Evolutionary conservation across 108 stramenopile genomes (phyloP).

Genomic region (Parietichytrium sp.): DNA sequence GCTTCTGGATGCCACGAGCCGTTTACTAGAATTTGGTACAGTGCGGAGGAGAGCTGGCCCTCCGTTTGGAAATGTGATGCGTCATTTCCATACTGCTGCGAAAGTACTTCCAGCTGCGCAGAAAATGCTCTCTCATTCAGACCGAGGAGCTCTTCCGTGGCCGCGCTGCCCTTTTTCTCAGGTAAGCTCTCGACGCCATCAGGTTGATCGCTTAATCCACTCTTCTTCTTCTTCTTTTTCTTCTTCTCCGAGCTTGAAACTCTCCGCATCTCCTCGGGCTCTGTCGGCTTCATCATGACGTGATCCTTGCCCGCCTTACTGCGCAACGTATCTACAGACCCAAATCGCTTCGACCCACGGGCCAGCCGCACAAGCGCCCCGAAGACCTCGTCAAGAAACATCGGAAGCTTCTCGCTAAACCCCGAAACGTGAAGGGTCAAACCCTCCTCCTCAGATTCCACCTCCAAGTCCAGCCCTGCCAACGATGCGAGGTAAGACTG

Average conservation of each 20-base stretch:
- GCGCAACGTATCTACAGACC: too few relatives aligned
- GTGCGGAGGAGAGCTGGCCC: background rate
- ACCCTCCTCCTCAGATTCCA: background rate
- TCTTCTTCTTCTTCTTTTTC: too few relatives aligned
- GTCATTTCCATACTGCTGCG: background rate
- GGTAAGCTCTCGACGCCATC: too few relatives aligned
- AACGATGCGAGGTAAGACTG: background rate
- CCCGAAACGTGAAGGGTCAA: background rate
- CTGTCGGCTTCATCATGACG: too few relatives aligned
- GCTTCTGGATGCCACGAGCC: background rate
- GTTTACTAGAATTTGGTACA: conserved; percentile 7
- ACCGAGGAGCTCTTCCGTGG: background rate
- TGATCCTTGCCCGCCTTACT: too few relatives aligned
- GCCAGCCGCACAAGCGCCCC: background rate
- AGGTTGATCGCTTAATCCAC: too few relatives aligned
- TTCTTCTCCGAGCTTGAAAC: too few relatives aligned
- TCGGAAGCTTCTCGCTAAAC: background rate
- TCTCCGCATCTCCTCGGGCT: too few relatives aligned
- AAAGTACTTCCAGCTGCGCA: background rate
- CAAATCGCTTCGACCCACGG: too few relatives aligned
- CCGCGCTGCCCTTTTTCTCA: too few relatives aligned
- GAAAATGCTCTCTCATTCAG: background rate
- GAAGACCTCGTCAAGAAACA: background rate
- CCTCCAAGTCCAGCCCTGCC: background rate
- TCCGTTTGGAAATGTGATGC: background rate